Evolutionary conservation across 2,329 filamentous ascomycete genomes (phyloP).

Genomic region (Mycosphaerella sp.): DNA sequence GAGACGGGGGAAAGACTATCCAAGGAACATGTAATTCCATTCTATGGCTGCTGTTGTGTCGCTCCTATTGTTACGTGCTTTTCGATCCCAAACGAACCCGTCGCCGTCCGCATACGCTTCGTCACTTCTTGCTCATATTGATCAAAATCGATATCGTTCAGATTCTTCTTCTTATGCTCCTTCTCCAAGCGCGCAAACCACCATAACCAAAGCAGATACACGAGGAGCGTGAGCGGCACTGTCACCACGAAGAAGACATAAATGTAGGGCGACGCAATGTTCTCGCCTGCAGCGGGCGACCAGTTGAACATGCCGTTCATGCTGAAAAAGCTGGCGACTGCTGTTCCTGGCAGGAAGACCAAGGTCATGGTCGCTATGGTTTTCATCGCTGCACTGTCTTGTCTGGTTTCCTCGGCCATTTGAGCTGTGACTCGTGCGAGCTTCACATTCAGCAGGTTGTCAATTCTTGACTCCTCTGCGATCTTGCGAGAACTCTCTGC

Average conservation of each 20-base stretch:
- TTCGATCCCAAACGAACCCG: constrained; percentile 20
- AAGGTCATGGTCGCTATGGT: constrained; percentile 42
- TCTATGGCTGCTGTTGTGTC: constrained; percentile 4
- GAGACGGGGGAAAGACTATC: neutral
- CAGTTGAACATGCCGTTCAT: constrained; percentile 32
- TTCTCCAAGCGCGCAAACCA: constrained; percentile 28
- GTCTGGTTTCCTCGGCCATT: constrained; percentile 31
- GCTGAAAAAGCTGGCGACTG: constrained; percentile 33
- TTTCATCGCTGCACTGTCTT: constrained; percentile 42
- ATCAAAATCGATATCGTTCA: constrained; percentile 25
- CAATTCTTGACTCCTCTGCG: constrained; percentile 31
- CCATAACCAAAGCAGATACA: constrained; percentile 29
- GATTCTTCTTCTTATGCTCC: constrained; percentile 25
- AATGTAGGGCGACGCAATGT: constrained; percentile 29
- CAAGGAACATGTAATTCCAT: neutral
- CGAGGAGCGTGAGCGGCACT: constrained; percentile 30
- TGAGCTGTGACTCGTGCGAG: constrained; percentile 33
- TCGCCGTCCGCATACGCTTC: constrained; percentile 27
- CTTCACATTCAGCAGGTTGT: constrained; percentile 34
- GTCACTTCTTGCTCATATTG: constrained; percentile 31
- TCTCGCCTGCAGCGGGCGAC: constrained; percentile 17
- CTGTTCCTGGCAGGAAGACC: constrained; percentile 39
- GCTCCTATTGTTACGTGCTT: constrained; percentile 17
- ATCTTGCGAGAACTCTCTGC: constrained; percentile 33
- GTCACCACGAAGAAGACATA: constrained; percentile 34